phyloP scores from a whole-genome alignment of 2,329 filamentous ascomycete species.

The Chrysosphaeria jannelii region DNA sequence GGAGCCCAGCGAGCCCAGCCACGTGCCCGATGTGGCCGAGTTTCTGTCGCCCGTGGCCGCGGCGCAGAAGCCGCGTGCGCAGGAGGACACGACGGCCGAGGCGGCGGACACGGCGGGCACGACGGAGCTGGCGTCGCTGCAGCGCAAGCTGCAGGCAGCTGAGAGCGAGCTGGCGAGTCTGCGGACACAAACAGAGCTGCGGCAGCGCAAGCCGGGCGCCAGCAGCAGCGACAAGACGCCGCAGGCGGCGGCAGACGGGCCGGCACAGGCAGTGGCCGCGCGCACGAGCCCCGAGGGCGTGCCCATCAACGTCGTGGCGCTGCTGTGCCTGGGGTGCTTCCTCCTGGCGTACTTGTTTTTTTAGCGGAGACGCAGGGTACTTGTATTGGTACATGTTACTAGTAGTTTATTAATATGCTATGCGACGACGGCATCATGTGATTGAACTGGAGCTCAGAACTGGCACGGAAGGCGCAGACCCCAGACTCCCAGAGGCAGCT shows the following conservation, averaged over 20 bases:
- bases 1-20: too few species aligned
- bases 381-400: not conserved
- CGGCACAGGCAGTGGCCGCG: constrained; percentile 21
- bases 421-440: too few species aligned
- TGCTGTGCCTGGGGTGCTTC: constrained; percentile 69
- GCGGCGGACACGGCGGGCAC: too few species aligned
- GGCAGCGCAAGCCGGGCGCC: constrained; percentile 38
- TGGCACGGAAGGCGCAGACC: too few species aligned
- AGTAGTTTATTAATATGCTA: too few species aligned
- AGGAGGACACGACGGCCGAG: too few species aligned
- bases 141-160: constrained; percentile 21
- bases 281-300: constrained; percentile 42
- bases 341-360: constrained; percentile 91
- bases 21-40: too few species aligned
- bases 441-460: too few species aligned
- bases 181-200: constrained; percentile 39
- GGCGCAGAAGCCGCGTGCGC: too few species aligned
- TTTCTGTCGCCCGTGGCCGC: too few species aligned
- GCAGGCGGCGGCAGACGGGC: constrained; percentile 11
- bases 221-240: constrained; percentile 10
- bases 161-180: constrained; percentile 41
- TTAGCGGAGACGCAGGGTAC: too few species aligned
- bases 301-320: constrained; percentile 56
- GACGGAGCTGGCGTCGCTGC: constrained; percentile 6
- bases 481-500: too few species aligned